Conservation (phyloP, 2,329 filamentous ascomycete species). For the Colletotrichum destructivum region DNA sequence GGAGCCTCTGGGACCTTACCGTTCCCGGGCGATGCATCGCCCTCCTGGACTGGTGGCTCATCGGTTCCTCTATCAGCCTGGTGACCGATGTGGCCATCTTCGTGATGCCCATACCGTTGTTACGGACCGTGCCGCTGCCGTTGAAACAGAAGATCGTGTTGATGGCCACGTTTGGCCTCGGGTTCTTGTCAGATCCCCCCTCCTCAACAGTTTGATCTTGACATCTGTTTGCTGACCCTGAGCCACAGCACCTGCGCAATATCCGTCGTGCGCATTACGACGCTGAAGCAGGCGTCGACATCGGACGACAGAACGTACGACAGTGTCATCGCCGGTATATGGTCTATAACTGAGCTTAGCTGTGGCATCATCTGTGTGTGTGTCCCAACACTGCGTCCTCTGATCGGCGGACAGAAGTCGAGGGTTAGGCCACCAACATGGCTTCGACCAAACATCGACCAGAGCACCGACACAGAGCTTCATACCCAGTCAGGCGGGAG, state of each 20-base stretch:
- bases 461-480: conserved; percentile 17
- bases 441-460: neutral
- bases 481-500: neutral
- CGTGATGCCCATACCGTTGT: conserved; percentile 46
- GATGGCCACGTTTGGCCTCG: conserved; percentile 45
- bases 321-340: conserved; percentile 48
- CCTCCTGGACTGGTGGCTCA: conserved; percentile 47
- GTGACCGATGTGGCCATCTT: conserved; percentile 48
- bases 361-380: conserved; percentile 57
- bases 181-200: conserved; percentile 46
- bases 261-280: conserved; percentile 50
- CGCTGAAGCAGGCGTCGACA: conserved; percentile 48
- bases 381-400: conserved; percentile 55
- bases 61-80: conserved; percentile 48
- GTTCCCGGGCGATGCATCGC: conserved; percentile 46
- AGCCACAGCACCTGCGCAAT: conserved; percentile 46
- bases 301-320: conserved; percentile 53
- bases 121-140: conserved; percentile 43
- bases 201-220: too few relatives aligned
- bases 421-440: neutral
- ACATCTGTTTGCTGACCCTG: neutral
- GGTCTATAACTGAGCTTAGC: conserved; percentile 58
- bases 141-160: conserved; percentile 45
- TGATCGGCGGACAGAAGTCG: conserved; percentile 39
- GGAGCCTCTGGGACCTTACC: conserved; percentile 46